Percentiles rank a stretch among this genome's conserved stretches.
phyloP scores from a whole-genome alignment of 345 rosid species.

The Syzygium jambos region DNA sequence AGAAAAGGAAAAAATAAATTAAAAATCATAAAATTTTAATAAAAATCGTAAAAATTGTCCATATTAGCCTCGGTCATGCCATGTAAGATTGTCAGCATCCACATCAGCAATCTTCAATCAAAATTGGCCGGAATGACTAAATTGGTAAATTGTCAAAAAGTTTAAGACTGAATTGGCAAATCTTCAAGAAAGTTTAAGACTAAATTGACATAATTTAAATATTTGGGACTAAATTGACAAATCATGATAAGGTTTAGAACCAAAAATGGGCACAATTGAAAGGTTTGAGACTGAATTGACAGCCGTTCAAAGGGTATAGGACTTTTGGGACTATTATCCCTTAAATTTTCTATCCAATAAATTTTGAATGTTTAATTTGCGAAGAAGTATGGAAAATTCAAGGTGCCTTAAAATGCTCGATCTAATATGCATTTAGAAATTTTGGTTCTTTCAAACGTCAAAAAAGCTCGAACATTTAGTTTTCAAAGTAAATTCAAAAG shows the following conservation, averaged over 20 bases:
- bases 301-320: too few relatives aligned
- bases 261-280: neutral
- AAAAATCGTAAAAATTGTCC: neutral
- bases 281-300: neutral
- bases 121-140: neutral
- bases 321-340: neutral
- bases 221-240: neutral
- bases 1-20: neutral
- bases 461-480: neutral
- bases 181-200: neutral
- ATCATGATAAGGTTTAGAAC: neutral
- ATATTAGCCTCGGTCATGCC: rapidly evolving
- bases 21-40: neutral
- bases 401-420: neutral
- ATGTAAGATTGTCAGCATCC: rapidly evolving
- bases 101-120: rapidly evolving
- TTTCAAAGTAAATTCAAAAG: neutral
- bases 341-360: neutral
- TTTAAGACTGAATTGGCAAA: neutral
- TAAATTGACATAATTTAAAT: neutral
- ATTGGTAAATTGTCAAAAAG: neutral
- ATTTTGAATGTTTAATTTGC: neutral
- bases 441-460: neutral
- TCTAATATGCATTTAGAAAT: neutral
- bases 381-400: neutral